Base-by-base conservation (phyloP, 2,329 filamentous ascomycete species). In the Talaromyces sp. region DNA sequence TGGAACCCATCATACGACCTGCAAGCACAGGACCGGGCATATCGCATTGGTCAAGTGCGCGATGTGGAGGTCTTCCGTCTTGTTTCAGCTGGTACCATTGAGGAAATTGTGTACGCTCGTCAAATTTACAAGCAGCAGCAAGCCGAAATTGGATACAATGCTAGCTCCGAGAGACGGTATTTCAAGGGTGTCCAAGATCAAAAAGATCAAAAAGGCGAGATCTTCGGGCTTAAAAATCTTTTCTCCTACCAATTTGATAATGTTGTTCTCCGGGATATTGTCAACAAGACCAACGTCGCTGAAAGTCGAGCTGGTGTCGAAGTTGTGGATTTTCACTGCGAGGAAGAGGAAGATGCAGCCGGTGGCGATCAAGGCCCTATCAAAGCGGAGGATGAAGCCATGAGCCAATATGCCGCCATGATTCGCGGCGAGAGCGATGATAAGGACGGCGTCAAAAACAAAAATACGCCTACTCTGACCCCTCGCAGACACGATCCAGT, bases 111-210 rank as follows among this genome's bases (percentile, higher is more conserved):
- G 7, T 99, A 99, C 65, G 94, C 93, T 0, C 84, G 94, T 6
- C 94, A 99, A 66, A 94, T 99, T 35, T 99, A 99, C 80, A 99
- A 99, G 72, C 94, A 99, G 68, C 94, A 99, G 66, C 94, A 97
- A 75, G 93, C 94, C 22, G 97, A 97, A 66, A 97, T 99, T 53
- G 94, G 90, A 1, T 97, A 99, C 72, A 95, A 87, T 30, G 94
- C 94, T 0, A 95, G 90, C 0, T 88, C 87, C 4, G 94, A 99
- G 72, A 86, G 94, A 3, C 86, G 94, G 1, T 99, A 99, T 71
- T 99, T 99, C 77, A 91, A 88, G 61, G 94, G 94, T 36, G 90
- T 97, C 0, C 93, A 97, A 73, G 88, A 95, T 56, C 85, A 90
- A 60, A 85, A 84, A 20, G 84, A 84, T 24, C 86, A 92, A 59